These are phyloP conservation scores for Aspergillus costaricaensis DNA, from an alignment of 2,329 filamentous ascomycete species.

Conservation along the genomic window DNA sequence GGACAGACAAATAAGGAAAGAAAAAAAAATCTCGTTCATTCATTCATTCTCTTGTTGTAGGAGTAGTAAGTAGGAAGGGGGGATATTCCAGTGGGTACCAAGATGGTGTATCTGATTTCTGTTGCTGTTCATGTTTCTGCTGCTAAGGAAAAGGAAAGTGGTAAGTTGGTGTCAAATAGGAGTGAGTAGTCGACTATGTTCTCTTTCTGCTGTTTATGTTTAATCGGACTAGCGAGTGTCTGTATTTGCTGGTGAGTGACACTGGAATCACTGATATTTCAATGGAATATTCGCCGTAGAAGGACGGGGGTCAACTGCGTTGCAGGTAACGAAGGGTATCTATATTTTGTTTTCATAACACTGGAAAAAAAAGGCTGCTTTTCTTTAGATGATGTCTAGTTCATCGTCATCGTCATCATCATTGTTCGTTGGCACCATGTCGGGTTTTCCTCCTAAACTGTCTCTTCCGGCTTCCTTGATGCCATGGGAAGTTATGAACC, in stretches of 20 bases:
- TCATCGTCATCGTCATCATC: constrained; percentile 56
- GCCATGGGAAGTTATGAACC: constrained; percentile 76
- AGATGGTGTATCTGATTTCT: too few relatives aligned
- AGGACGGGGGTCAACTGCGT: background rate
- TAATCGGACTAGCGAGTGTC: too few relatives aligned
- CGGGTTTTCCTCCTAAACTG: constrained; percentile 60
- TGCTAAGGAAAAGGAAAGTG: too few relatives aligned
- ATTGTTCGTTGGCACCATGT: constrained; percentile 34
- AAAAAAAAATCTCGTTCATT: background rate
- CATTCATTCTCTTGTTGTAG: background rate
- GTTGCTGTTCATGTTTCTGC: too few relatives aligned
- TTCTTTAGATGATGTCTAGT: constrained; percentile 48
- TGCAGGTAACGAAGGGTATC: constrained; percentile 3
- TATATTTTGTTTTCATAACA: constrained; percentile 21
- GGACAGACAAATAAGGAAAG: too few relatives aligned
- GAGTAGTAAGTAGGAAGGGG: too few relatives aligned
- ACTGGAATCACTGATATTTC: background rate
- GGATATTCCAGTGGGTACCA: too few relatives aligned
- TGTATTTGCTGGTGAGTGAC: background rate
- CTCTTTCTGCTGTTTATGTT: too few relatives aligned
- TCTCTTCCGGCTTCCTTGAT: constrained; percentile 76
- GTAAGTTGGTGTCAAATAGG: too few relatives aligned
- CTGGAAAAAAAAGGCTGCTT: constrained; percentile 11
- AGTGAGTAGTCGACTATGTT: too few relatives aligned
- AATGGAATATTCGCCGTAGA: background rate